Percentiles rank a stretch among this genome's conserved stretches.
These are phyloP conservation scores for Populus trichocarpa DNA, from an alignment of 441 rosid genomes.

Conservation along the genomic window DNA sequence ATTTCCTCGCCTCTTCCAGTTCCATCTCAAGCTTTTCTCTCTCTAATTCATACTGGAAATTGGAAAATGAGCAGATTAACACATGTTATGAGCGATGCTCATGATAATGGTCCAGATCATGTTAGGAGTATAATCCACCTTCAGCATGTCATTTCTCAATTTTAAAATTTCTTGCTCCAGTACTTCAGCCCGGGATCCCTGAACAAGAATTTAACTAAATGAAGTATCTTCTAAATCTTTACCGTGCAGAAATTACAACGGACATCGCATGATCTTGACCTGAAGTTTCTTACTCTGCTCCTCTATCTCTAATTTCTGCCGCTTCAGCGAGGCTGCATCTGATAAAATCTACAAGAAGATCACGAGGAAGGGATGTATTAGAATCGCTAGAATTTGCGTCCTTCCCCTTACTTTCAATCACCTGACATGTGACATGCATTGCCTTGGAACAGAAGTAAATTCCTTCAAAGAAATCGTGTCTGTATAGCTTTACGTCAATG, in stretches of 20 bases:
- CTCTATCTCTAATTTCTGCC: slow-evolving; percentile 92
- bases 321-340: slow-evolving; percentile 84
- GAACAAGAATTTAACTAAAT: slow-evolving; percentile 26
- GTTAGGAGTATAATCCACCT: slow-evolving; percentile 38
- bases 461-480: neutral
- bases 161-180: slow-evolving; percentile 85
- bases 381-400: slow-evolving; percentile 33
- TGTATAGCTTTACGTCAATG: neutral
- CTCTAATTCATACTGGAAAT: slow-evolving; percentile 76
- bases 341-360: slow-evolving; percentile 61
- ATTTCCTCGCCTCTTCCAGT: slow-evolving; percentile 79
- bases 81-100: neutral
- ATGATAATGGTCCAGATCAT: slow-evolving; percentile 14
- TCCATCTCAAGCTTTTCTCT: slow-evolving; percentile 81
- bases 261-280: slow-evolving; percentile 37
- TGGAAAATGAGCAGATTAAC: neutral
- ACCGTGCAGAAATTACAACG: neutral
- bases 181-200: slow-evolving; percentile 91
- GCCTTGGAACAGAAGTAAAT: neutral
- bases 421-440: slow-evolving; percentile 37
- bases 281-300: slow-evolving; percentile 75
- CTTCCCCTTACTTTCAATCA: slow-evolving; percentile 84
- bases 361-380: slow-evolving; percentile 14
- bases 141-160: slow-evolving; percentile 84
- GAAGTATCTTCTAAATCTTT: slow-evolving; percentile 16